phyloP scores from a whole-genome alignment of 352 stramenopile species.

The Ophiocytium majus region DNA sequence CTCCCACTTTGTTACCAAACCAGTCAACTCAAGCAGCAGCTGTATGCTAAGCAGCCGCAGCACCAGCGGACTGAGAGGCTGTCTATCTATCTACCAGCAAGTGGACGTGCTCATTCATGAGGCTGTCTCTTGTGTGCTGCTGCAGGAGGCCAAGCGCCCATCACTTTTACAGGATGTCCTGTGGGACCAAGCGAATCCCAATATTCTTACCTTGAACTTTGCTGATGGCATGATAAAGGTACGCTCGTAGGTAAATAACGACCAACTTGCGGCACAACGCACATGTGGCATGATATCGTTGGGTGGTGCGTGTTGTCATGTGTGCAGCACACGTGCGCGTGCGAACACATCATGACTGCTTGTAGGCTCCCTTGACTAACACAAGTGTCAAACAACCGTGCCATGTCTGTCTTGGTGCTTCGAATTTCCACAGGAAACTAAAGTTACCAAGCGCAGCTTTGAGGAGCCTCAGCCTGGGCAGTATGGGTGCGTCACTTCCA shows the following conservation, averaged over 20 bases:
- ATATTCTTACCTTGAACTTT: slow-evolving; percentile 23
- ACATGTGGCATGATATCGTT: too few species aligned
- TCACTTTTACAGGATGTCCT: not conserved
- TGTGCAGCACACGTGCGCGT: too few species aligned
- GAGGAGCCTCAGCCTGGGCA: not conserved
- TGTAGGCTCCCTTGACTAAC: too few species aligned
- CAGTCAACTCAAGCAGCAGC: not conserved
- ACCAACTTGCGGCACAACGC: too few species aligned
- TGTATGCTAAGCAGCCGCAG: not conserved
- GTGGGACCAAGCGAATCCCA: slow-evolving; percentile 23
- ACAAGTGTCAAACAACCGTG: too few species aligned
- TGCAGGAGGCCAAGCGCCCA: not conserved
- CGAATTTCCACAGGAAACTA: slow-evolving; percentile 30
- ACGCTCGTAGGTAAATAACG: not conserved
- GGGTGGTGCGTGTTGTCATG: too few species aligned
- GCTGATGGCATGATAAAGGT: slow-evolving; percentile 9
- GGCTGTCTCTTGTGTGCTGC: not conserved
- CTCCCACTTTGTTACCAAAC: not conserved
- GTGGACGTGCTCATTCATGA: not conserved
- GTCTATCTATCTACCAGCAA: not conserved
- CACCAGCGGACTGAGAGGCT: not conserved
- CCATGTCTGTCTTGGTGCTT: too few species aligned
- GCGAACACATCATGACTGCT: too few species aligned
- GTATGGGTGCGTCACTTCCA: slow-evolving; percentile 5
- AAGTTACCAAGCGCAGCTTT: slow-evolving; percentile 30